Evolutionary conservation across 192 early-diverging fungal species (phyloP), one percentile per base, ranked within the genome.

Genomic region (Lunasporangiospora selenospora): DNA sequence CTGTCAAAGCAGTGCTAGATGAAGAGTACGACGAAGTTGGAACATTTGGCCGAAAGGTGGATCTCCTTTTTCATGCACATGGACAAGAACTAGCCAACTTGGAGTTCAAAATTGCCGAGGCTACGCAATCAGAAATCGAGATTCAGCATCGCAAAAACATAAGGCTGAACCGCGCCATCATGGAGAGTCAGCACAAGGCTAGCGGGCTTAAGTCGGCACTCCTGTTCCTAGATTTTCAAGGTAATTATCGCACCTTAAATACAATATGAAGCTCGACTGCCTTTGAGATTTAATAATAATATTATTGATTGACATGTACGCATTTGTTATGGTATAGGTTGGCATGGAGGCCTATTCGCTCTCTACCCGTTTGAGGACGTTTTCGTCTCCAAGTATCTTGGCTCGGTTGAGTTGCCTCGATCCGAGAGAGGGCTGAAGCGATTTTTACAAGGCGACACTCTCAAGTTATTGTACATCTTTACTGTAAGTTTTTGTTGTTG

Each of bases 121-220:
- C 53, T 39, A 5, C 36, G 29, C 38, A 36, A 11, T 7, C 42
- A 10, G 51, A 53, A n/a, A 38, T 53, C 51, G 30, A 53, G 18
- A 53, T 54, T 30, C 53, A 54, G 42, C 39, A 54, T 18, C 30
- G 39, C 30, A 54, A 54, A 42, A 54, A 54, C 39, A 54, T 54
- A 26, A 37, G 53, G 13, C 30, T 54, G 39, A 54, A 54, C 39
- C 37, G 53, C 26, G 53, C 16, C 27, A 54, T 54, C 12, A 42
- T 54, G 53, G 53, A 54, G 53, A 42, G 53, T 40, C 53, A 54
- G 29, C 37, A 16, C 9, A 29, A 40, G 26, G 23, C 53, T 13
- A 42, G 53, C 27, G 53, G 53, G 13, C 21, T 42, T 27, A 54
- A 42, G 31, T 30, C 21, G 39, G 31, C 30, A 29, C 4, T 54